Base-by-base conservation (phyloP, 2,329 filamentous ascomycete species). In the Sarocladiaceae sp. region DNA sequence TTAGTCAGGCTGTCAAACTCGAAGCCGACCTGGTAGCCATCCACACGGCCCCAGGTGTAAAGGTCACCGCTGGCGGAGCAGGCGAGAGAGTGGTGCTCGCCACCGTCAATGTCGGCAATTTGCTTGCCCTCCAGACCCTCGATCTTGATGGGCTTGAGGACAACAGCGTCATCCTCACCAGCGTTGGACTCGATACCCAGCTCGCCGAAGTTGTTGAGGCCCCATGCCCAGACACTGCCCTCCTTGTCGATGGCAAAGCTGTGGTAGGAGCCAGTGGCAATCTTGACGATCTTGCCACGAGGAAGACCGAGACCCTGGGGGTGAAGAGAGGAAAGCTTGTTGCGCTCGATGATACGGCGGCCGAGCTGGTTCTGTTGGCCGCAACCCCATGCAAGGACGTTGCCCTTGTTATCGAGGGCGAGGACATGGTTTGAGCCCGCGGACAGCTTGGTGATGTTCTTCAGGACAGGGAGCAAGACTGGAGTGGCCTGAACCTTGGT, bases 181-280 rank as follows among this genome's bases (percentile, higher is more conserved):
- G 71, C 73, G 53, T 88, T 78, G 50, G 78, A 74, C 49, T 75
- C 74, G 50, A 88, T 82, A 4, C 73, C 90, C 15, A 88, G 88
- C 71, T 96, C 86, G 56, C 86, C 88, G 67, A 88, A 95, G 70
- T 88, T 91, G 77, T 96, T 96, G 26, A 93, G 74, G 22, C 91
- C 90, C 90, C 90, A 96, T 0, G 84, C 81, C 69, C 84, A 94
- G 28, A 93, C 86, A 26, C 80, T 77, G 35, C 84, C 88, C 13
- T 81, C 78, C 53, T 80, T 78, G 67, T 87, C 83, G 44, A 96
- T 76, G 17, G 89, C 89, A 59, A 96, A 93, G 59, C 84, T 88
- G 73, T 96, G 89, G 69, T 92, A 93, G 13, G 86, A 82, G 40
- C 90, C 90, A 57, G 82, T 84, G 17, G 78, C 79, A 47, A 74